Evolutionary conservation across 176 grass and related monocot species (phyloP).

Genomic region (Alloteropsis semialata): DNA sequence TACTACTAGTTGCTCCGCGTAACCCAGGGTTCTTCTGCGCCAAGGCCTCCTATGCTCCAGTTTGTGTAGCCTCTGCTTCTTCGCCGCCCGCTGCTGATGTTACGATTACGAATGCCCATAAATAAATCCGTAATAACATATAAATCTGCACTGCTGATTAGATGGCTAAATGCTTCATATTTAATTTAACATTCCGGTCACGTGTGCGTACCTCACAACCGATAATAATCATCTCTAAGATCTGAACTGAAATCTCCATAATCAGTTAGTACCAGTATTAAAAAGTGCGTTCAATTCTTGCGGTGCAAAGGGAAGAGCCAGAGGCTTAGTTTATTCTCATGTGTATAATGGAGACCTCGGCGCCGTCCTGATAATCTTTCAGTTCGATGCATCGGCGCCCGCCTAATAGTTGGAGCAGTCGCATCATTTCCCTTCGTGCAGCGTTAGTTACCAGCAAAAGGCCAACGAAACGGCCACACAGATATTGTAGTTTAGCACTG

Average conservation of each 20-base stretch:
- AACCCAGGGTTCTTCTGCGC: slow-evolving; percentile 14
- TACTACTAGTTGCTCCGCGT: neutral
- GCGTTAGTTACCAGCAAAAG: slow-evolving; percentile 1
- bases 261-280: too few relatives aligned
- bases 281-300: neutral
- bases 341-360: neutral
- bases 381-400: neutral
- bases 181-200: neutral
- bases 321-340: neutral
- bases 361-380: neutral
- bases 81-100: neutral
- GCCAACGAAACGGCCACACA: neutral
- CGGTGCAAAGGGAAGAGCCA: neutral
- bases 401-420: neutral
- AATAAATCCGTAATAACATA: too few relatives aligned
- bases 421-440: neutral
- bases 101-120: too few relatives aligned
- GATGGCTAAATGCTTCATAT: neutral
- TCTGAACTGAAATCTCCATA: neutral
- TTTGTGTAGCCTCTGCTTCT: neutral
- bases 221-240: too few relatives aligned
- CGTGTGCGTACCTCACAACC: neutral
- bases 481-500: neutral
- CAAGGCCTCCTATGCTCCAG: neutral
- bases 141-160: neutral